Percentiles rank a stretch among this genome's conserved stretches.
Conservation (phyloP, 208 protist genomes). For the Acanthamoeba royreba region DNA sequence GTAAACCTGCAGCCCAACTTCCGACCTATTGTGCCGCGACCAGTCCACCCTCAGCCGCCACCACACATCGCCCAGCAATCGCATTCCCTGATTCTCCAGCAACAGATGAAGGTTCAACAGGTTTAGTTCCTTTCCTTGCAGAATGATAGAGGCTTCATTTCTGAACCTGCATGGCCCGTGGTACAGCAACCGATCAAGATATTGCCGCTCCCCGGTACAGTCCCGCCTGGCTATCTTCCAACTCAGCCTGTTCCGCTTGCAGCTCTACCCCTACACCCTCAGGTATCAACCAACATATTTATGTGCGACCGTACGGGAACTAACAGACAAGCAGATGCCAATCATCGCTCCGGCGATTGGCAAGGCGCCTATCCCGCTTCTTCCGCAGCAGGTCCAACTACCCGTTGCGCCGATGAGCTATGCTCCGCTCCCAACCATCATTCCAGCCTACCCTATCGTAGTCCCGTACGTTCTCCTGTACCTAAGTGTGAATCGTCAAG, state of each 20-base stretch:
- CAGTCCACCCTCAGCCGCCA: not conserved
- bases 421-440: not conserved
- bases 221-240: not conserved
- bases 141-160: too few relatives aligned
- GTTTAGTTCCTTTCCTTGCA: too few relatives aligned
- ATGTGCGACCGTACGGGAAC: not conserved
- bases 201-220: not conserved
- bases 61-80: not conserved
- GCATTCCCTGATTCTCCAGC: not conserved
- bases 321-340: not conserved
- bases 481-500: too few relatives aligned
- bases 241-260: too few relatives aligned
- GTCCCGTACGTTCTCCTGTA: too few relatives aligned
- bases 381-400: not conserved
- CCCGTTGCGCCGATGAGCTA: not conserved
- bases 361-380: not conserved
- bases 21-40: not conserved
- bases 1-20: not conserved
- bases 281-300: not conserved
- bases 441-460: not conserved
- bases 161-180: too few relatives aligned
- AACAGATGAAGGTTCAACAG: not conserved
- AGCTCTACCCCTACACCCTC: not conserved
- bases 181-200: not conserved
- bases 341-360: not conserved